A percentile compares a stretch with the other conserved stretches of the same genome.
Evolutionary conservation across 2,329 filamentous ascomycete species (phyloP).

Genomic region (Tolypocladium amazonense): DNA sequence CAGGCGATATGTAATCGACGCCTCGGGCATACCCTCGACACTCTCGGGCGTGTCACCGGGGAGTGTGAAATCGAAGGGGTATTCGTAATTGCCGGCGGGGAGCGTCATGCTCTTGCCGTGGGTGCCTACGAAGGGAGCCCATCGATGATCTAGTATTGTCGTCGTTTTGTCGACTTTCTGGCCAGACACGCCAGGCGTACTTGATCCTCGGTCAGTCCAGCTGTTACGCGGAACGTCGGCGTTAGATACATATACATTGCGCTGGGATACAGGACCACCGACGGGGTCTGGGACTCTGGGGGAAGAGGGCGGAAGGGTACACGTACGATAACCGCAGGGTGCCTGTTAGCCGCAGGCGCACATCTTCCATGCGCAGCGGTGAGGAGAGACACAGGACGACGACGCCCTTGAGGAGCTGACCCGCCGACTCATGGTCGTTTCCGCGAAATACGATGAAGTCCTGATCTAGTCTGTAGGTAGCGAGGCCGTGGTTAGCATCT

Average conservation of each 20-base stretch:
- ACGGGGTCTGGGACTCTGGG: background rate
- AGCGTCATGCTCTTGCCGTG: slow-evolving; percentile 49
- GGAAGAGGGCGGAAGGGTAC: background rate
- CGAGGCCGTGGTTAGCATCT: background rate
- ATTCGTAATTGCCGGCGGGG: slow-evolving; percentile 70
- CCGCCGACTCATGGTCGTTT: slow-evolving; percentile 62
- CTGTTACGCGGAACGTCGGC: slow-evolving; percentile 15
- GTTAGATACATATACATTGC: slow-evolving; percentile 1
- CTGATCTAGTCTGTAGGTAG: slow-evolving; percentile 52
- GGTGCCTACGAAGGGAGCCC: slow-evolving; percentile 51
- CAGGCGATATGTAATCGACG: slow-evolving; percentile 80
- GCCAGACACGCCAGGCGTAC: slow-evolving; percentile 46
- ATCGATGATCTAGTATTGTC: slow-evolving; percentile 57
- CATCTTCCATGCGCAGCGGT: slow-evolving; percentile 59
- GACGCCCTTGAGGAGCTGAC: slow-evolving; percentile 62
- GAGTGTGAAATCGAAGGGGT: slow-evolving; percentile 67
- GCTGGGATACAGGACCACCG: background rate
- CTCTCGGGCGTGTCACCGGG: slow-evolving; percentile 70
- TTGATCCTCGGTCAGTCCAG: slow-evolving; percentile 41
- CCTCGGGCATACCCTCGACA: slow-evolving; percentile 78
- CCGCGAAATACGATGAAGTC: slow-evolving; percentile 74
- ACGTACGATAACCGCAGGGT: slow-evolving; percentile 56
- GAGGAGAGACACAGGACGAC: slow-evolving; percentile 64
- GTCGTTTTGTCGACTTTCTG: slow-evolving; percentile 48
- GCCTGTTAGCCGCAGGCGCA: slow-evolving; percentile 61